Percentiles rank a stretch among this genome's conserved stretches.
These are phyloP conservation scores for Ophiosphaerella herpotricha DNA, from an alignment of 2,329 filamentous ascomycete species.

Conservation along the genomic window DNA sequence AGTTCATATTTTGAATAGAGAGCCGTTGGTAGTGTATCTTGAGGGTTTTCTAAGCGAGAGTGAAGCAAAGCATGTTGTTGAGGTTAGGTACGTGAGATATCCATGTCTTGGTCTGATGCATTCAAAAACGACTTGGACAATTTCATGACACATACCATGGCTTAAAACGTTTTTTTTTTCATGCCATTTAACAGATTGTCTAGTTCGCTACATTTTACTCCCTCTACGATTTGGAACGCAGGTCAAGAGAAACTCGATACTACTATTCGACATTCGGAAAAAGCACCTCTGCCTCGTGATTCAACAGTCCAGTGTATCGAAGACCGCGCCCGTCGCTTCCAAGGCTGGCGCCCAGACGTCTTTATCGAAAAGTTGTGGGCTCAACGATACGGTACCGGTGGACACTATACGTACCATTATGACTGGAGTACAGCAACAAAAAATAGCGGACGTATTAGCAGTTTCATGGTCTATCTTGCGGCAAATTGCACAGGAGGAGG, in stretches of 20 bases:
- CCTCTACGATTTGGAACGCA: conserved; percentile 60
- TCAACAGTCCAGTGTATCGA: conserved; percentile 63
- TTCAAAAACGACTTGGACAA: background rate
- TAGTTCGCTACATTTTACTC: conserved; percentile 56
- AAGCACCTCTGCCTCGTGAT: conserved; percentile 45
- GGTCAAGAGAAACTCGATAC: conserved; percentile 54
- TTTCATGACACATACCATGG: background rate
- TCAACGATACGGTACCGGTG: conserved; percentile 62
- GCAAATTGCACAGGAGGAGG: conserved; percentile 61
- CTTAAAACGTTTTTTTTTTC: too few relatives aligned
- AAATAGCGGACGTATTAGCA: conserved; percentile 53
- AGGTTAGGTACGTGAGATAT: conserved; percentile 53
- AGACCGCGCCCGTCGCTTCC: conserved; percentile 60
- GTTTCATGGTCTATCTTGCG: conserved; percentile 66
- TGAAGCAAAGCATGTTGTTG: conserved; percentile 58
- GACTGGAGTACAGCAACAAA: conserved; percentile 53
- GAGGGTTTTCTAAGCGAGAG: conserved; percentile 57
- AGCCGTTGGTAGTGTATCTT: conserved; percentile 63
- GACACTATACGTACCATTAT: conserved; percentile 64
- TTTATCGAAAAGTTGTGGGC: conserved; percentile 66
- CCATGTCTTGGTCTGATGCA: too few relatives aligned
- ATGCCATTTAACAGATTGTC: background rate
- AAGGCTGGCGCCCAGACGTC: conserved; percentile 63
- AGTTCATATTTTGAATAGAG: conserved; percentile 57
- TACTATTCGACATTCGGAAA: conserved; percentile 59